These are phyloP conservation scores for Mallotus nudiflorus DNA, from an alignment of 345 rosid species.

Conservation along the genomic window DNA sequence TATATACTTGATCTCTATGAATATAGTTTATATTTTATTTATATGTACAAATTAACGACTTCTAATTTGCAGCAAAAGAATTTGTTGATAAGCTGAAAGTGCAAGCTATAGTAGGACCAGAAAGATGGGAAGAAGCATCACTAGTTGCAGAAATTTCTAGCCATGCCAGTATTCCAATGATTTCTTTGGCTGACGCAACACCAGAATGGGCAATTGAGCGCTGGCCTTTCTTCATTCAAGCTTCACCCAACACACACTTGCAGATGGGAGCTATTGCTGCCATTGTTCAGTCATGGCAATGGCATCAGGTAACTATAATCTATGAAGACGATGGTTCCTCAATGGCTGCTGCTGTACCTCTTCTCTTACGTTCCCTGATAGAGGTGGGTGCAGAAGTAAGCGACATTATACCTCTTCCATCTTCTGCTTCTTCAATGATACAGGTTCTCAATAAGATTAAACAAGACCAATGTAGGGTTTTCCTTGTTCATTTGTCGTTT, in stretches of 20 bases:
- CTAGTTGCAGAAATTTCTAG: constrained; percentile 10
- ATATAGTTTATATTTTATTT: too few species aligned
- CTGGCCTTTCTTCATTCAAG: constrained; percentile 18
- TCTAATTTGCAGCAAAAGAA: neutral
- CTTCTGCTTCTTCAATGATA: neutral
- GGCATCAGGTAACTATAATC: constrained; percentile 12
- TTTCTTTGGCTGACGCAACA: constrained; percentile 17
- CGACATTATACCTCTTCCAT: neutral
- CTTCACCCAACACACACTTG: neutral
- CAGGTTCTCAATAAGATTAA: constrained; percentile 19
- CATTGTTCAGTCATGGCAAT: constrained; percentile 16
- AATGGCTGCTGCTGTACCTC: neutral
- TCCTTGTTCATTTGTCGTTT: constrained; percentile 28
- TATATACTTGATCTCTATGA: too few species aligned
- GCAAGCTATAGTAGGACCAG: constrained; percentile 16
- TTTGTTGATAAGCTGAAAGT: neutral
- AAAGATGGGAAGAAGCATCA: constrained; percentile 20
- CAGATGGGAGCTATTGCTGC: constrained; percentile 17
- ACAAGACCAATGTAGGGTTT: constrained; percentile 24
- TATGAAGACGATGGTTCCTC: constrained; percentile 13
- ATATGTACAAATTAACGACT: neutral
- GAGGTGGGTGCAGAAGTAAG: neutral
- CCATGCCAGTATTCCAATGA: constrained; percentile 5
- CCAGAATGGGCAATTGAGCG: constrained; percentile 15
- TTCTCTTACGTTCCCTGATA: neutral